Base-by-base conservation (phyloP, 2,329 filamentous ascomycete species). In the Pyrenophora teres region DNA sequence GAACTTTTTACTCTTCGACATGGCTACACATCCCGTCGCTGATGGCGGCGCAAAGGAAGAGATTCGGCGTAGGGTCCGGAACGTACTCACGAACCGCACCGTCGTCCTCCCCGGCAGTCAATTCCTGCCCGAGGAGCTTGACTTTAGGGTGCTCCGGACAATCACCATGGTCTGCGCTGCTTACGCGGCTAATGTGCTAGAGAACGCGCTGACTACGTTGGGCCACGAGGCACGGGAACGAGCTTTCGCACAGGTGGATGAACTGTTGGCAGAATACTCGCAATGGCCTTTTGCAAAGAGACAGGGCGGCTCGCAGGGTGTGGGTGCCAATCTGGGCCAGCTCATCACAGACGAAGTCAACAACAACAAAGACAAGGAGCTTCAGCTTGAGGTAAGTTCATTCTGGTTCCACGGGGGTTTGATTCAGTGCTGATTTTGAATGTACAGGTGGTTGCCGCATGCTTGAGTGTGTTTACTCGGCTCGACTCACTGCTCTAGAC, bases 1-100 rank as follows among this genome's bases (percentile, higher is more conserved):
- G 77, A 99, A 99, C 81, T 99, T 99, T 80, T 84, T 99, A 60
- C 89, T 99, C 60, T 99, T 99, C 81, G 94, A 99, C 79, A 99
- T 99, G 94, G 94, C 94, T 51, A 99, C 94, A 60, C 94, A 99
- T 75, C 94, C 94, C 36, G 92, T 99, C 52, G 93, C 92, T 59
- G 94, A 99, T 69, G 89, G 92, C 61, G 93, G 91, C 69, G 94
- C 94, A 69, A 99, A 99, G 80, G 94, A 97, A 71, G 94, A 99
- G 79, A 94, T 99, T 69, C 86, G 94, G 67, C 87, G 90, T 72
- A 88, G 94, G 66, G 93, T 97, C 61, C 88, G 93, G 72, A 96
- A 90, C 72, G 86, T 97, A 54, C 87, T 97, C 62, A 97, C 91
- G 55, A 92, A 92, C 77, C 88, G 94, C 67, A 99, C 94, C 44